Base-by-base conservation (phyloP, 2,329 filamentous ascomycete genomes). In the Ceratocystis colombiana region DNA sequence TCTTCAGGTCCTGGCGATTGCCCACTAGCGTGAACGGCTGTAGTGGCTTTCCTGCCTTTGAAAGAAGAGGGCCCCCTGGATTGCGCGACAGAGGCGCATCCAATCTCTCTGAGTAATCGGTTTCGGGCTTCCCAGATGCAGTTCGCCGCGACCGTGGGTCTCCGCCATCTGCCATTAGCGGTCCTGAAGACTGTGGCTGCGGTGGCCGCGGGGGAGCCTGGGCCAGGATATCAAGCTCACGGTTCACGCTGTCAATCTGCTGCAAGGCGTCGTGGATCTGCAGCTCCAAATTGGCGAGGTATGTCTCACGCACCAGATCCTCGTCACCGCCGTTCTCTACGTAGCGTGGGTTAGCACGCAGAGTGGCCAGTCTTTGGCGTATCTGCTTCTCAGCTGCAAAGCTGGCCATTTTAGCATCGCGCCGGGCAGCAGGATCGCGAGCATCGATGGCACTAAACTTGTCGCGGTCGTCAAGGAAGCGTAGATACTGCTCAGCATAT, bases 21-120 rank as follows among this genome's bases (percentile, higher is more conserved):
- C 88, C 87, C 3, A 95, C 80, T 25, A 99, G 80, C 1, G 91
- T 96, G 72, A 99, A 97, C 0, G 93, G 93, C 71, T 92, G 85
- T 71, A 97, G 79, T 15, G 94, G 94, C 73, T 90, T 94, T 57
- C 94, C 94, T 67, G 87, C 81, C 68, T 80, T 82, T 69, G 86
- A 89, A 28, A 99, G 79, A 22, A 97, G 79, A 0, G 93, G 90
- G 0, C 90, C 89, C 76, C 69, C 79, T 73, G 78, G 72, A 10
- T 85, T 74, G 65, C 81, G 80, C 45, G 78, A 78, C 50, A 86
- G 73, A 5, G 84, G 81, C 59, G 78, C 76, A 73, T 97, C 93
- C 1, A 97, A 79, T 1, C 88, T 85, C 22, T 93, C 88, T 5
- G 84, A 87, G 72, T 88, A 91, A 33, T 76, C 79, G 64, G 84